Evolutionary conservation across 169 alveolate genomes (phyloP).

Genomic region (Cyclospora cayetanensis): DNA sequence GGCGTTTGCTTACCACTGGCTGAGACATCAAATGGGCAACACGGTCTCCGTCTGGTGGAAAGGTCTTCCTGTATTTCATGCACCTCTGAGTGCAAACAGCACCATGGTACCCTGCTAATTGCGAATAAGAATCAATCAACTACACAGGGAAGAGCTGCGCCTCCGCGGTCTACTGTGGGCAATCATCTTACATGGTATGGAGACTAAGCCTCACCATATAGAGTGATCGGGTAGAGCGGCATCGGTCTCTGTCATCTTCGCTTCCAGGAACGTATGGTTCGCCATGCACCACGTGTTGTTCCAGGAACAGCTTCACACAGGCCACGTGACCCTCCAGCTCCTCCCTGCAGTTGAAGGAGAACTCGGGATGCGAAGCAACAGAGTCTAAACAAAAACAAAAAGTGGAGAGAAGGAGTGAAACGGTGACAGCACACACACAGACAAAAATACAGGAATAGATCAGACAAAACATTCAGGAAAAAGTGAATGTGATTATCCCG

Average conservation of each 20-base stretch:
- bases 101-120: not conserved
- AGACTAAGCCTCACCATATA: constrained; percentile 55
- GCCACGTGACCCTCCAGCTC: constrained; percentile 69
- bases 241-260: constrained; percentile 55
- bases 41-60: not conserved
- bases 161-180: not conserved
- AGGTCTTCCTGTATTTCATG: constrained; percentile 12
- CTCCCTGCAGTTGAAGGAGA: constrained; percentile 69
- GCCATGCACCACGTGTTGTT: constrained; percentile 70
- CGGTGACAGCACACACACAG: not conserved
- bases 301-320: constrained; percentile 71
- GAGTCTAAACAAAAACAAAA: not conserved
- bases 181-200: not conserved
- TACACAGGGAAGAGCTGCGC: too few relatives aligned
- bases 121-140: not conserved
- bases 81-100: constrained; percentile 6
- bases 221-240: constrained; percentile 53
- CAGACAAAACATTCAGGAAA: not conserved
- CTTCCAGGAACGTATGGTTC: constrained; percentile 69
- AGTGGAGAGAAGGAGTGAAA: not conserved
- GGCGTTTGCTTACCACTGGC: constrained; percentile 3
- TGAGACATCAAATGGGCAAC: constrained; percentile 28
- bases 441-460: not conserved
- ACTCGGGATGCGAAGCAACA: not conserved
- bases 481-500: not conserved